Conservation (phyloP, 2,329 filamentous ascomycete genomes). For the Boeremia lycopersici region DNA sequence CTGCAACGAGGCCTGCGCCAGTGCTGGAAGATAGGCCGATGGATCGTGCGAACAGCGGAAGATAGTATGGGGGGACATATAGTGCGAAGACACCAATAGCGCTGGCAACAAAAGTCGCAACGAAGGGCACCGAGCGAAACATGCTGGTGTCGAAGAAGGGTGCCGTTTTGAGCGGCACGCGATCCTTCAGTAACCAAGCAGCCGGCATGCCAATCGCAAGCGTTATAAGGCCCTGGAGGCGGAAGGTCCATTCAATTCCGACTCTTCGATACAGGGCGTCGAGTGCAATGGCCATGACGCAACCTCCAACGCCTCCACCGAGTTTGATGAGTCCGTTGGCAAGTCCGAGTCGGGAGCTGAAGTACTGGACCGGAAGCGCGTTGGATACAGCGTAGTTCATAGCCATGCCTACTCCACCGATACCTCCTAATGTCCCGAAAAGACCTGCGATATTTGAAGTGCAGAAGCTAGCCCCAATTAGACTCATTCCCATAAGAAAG, state of each 20-base stretch:
- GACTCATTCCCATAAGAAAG: conserved; percentile 56
- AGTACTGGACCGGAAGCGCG: conserved; percentile 34
- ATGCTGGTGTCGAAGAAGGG: conserved; percentile 33
- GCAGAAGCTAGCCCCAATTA: conserved; percentile 57
- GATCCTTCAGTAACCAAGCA: conserved; percentile 32
- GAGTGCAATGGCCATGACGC: conserved; percentile 31
- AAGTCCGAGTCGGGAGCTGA: conserved; percentile 32
- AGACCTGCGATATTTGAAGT: conserved; percentile 39
- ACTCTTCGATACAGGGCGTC: conserved; percentile 32
- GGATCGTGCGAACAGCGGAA: conserved; percentile 35
- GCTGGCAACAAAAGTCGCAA: conserved; percentile 28
- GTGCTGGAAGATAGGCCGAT: conserved; percentile 30
- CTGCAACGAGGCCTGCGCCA: conserved; percentile 32
- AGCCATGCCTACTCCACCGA: conserved; percentile 52
- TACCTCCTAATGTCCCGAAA: conserved; percentile 56
- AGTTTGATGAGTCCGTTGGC: conserved; percentile 39
- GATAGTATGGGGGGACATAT: conserved; percentile 35
- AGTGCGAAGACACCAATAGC: conserved; percentile 34
- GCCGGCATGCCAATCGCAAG: conserved; percentile 32
- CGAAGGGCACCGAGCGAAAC: conserved; percentile 29
- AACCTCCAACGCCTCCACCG: conserved; percentile 35
- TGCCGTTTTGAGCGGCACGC: conserved; percentile 23
- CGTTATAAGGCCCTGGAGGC: conserved; percentile 30
- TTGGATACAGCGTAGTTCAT: conserved; percentile 34
- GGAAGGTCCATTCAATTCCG: conserved; percentile 36